phyloP scores from a whole-genome alignment of 2,329 filamentous ascomycete genomes.

The Colletotrichum sp. region DNA sequence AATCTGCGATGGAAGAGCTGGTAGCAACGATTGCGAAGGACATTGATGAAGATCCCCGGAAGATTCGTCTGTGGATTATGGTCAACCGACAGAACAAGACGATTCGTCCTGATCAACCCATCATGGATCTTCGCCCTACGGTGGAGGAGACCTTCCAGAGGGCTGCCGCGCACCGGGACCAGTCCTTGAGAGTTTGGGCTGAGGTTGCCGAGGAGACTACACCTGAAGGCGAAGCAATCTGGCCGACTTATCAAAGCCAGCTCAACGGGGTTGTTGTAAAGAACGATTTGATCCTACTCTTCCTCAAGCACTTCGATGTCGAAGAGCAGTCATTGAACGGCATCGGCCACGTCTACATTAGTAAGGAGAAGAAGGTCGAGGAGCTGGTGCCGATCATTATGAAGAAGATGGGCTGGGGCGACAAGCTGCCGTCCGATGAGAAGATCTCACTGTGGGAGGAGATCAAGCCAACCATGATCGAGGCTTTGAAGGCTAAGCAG shows the following conservation, averaged over 20 bases:
- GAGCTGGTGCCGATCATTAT: slow-evolving; percentile 82
- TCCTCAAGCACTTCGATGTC: slow-evolving; percentile 90
- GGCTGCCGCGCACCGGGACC: slow-evolving; percentile 65
- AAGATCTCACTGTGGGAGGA: slow-evolving; percentile 85
- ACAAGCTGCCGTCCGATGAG: slow-evolving; percentile 69
- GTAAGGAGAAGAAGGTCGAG: slow-evolving; percentile 84
- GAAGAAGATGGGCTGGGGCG: slow-evolving; percentile 85
- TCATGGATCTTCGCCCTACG: slow-evolving; percentile 78
- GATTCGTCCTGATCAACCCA: slow-evolving; percentile 85
- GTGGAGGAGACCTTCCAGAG: slow-evolving; percentile 71
- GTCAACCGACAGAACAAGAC: slow-evolving; percentile 99
- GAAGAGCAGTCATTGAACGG: slow-evolving; percentile 78
- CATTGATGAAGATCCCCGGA: slow-evolving; percentile 68
- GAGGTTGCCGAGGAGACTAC: slow-evolving; percentile 75
- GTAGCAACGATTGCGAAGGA: slow-evolving; percentile 74
- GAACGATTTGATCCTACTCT: slow-evolving; percentile 77
- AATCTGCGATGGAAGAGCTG: slow-evolving; percentile 80
- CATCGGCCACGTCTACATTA: slow-evolving; percentile 85
- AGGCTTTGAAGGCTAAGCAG: slow-evolving; percentile 88
- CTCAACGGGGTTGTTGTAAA: slow-evolving; percentile 62
- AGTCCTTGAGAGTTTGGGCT: slow-evolving; percentile 84
- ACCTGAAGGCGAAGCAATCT: slow-evolving; percentile 72
- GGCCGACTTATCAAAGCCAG: slow-evolving; percentile 68
- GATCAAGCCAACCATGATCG: slow-evolving; percentile 98
- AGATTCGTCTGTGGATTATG: slow-evolving; percentile 92